phyloP scores from a whole-genome alignment of 805 yeast genomes.

The Ogataea dorogensis region DNA sequence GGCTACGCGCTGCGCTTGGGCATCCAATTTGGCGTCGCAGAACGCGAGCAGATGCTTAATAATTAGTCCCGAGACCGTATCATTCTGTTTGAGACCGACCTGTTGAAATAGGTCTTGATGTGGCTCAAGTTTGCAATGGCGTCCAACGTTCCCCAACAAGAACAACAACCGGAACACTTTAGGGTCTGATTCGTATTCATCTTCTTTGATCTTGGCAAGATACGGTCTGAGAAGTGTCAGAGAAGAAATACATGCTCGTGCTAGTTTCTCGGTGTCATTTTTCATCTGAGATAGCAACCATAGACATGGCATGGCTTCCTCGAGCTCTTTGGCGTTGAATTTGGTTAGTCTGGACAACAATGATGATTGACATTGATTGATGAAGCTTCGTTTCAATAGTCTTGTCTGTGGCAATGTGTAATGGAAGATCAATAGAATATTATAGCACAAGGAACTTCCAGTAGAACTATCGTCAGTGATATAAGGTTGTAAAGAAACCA shows the following conservation, averaged over 20 bases:
- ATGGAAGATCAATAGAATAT: constrained; percentile 54
- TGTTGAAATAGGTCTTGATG: constrained; percentile 39
- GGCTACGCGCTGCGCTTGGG: constrained; percentile 43
- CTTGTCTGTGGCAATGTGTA: constrained; percentile 43
- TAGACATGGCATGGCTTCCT: constrained; percentile 71
- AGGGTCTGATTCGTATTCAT: constrained; percentile 36
- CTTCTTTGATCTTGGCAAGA: constrained; percentile 27
- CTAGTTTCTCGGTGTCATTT: constrained; percentile 46
- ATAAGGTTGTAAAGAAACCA: constrained; percentile 63
- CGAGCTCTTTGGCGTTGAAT: constrained; percentile 56
- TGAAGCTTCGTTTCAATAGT: constrained; percentile 50
- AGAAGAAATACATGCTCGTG: constrained; percentile 65
- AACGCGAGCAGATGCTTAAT: constrained; percentile 59
- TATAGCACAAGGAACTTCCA: constrained; percentile 42
- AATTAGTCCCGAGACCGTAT: constrained; percentile 55
- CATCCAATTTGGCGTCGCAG: constrained; percentile 35
- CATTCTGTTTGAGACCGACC: constrained; percentile 47
- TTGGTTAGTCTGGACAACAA: constrained; percentile 59
- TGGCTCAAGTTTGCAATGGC: constrained; percentile 60
- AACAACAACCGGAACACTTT: constrained; percentile 56
- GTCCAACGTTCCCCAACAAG: constrained; percentile 69
- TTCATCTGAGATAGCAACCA: constrained; percentile 54
- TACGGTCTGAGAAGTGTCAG: constrained; percentile 50
- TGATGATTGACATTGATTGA: constrained; percentile 47
- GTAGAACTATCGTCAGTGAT: constrained; percentile 47